Conservation (phyloP, 2,329 filamentous ascomycete species). For the Botrytis fabae region DNA sequence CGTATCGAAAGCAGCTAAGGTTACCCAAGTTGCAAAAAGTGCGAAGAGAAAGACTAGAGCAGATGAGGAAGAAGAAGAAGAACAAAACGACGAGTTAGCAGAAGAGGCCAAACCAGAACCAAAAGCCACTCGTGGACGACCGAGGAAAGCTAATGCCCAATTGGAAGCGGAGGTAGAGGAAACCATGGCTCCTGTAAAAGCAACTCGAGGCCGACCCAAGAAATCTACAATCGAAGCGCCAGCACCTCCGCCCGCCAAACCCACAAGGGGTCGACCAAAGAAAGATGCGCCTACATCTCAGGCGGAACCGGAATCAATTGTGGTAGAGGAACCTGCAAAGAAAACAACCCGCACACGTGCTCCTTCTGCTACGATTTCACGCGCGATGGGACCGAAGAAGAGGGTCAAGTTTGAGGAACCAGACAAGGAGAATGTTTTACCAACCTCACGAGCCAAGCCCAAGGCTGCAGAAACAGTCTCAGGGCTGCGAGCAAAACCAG, state of each 20-base stretch:
- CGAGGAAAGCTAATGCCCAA: constrained; percentile 45
- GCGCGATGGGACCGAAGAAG: constrained; percentile 55
- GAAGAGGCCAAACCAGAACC: constrained; percentile 34
- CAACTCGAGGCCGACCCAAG: constrained; percentile 49
- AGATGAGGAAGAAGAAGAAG: constrained; percentile 44
- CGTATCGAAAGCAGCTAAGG: constrained; percentile 45
- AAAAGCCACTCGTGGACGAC: constrained; percentile 49
- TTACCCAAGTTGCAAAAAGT: constrained; percentile 39
- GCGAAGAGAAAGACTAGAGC: constrained; percentile 56
- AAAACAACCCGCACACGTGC: constrained; percentile 44
- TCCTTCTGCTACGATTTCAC: constrained; percentile 41
- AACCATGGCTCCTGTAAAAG: constrained; percentile 36
- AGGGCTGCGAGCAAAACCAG: constrained; percentile 49
- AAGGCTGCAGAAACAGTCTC: constrained; percentile 42
- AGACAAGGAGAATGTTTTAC: constrained; percentile 63
- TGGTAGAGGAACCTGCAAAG: constrained; percentile 43
- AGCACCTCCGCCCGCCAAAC: constrained; percentile 29
- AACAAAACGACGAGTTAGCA: constrained; percentile 37
- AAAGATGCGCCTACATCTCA: constrained; percentile 35
- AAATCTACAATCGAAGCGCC: constrained; percentile 40
- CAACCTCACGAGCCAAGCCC: constrained; percentile 44
- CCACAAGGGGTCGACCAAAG: constrained; percentile 36
- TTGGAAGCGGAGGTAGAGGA: constrained; percentile 35
- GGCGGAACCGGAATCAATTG: constrained; percentile 27
- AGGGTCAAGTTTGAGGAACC: constrained; percentile 61